Conservation (phyloP, 495 filamentous ascomycete genomes). For the Penicillium diatomitis region DNA sequence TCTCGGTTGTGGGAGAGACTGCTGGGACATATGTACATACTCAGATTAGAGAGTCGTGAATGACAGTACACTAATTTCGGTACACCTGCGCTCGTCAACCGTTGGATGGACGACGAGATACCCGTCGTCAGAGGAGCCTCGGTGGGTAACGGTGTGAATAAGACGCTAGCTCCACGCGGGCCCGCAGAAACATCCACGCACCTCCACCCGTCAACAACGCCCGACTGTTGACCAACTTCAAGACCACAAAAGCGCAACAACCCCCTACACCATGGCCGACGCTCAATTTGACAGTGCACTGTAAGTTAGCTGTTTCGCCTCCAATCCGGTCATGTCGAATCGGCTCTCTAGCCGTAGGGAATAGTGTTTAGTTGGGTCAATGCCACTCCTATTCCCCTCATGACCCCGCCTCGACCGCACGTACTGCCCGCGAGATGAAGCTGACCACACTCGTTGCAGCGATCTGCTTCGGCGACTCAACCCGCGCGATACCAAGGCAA, state of each 20-base stretch:
- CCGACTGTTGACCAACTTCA: constrained; percentile 9
- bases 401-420: constrained; percentile 22
- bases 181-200: constrained; percentile 19
- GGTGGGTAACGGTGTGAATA: too few relatives aligned
- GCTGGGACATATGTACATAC: constrained; percentile 1
- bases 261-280: constrained; percentile 38
- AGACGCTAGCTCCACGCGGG: constrained; percentile 16
- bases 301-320: constrained; percentile 28
- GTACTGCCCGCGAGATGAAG: constrained; percentile 16
- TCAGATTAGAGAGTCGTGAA: too few relatives aligned
- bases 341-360: too few relatives aligned
- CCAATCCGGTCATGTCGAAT: too few relatives aligned
- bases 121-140: too few relatives aligned
- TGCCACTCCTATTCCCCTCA: constrained; percentile 9
- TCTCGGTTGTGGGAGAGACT: too few relatives aligned
- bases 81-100: too few relatives aligned
- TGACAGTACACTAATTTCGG: neutral
- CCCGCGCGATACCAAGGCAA: constrained; percentile 76
- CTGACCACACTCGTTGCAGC: constrained; percentile 40
- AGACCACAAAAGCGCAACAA: constrained; percentile 11
- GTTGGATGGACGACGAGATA: too few relatives aligned
- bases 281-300: constrained; percentile 55
- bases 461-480: constrained; percentile 98
- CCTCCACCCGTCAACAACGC: constrained; percentile 25
- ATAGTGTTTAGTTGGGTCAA: neutral